Base-by-base conservation (phyloP, 371 early-diverging fungal species). In the Blakeslea trispora region DNA sequence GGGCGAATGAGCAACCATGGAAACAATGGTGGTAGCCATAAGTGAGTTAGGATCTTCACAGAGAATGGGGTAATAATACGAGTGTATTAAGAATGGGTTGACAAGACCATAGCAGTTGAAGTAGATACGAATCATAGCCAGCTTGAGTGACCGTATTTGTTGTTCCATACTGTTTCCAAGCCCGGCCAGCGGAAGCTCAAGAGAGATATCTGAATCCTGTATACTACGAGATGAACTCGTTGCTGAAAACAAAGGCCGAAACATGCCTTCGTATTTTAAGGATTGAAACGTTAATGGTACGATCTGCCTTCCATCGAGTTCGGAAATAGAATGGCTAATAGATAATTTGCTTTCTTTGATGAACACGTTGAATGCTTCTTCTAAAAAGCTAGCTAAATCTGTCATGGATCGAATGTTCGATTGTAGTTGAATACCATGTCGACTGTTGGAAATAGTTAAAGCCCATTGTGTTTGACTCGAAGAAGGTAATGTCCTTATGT, bases 41-140 rank as follows among this genome's bases (percentile, higher is more conserved):
- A 68, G 60, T 23, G 48, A 57, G 37, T 64, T 50, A 2, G 60
- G 66, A 11, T 59, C 44, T 2, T 14, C 14, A 1, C 42, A 34
- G 1, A 75, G 44, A 21, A 59, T 44, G 0, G 56, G 63, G 5
- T 57, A 57, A n/a, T 60, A 67, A 32, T 64, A 59, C 0, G 57
- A 45, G 23, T 50, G 61, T 13, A 63, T 60, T 10, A 75, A 46
- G 3, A 71, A 45, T 1, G 75, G 72, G 13, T 55, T 31, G 1
- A 52, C 43, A 5, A 47, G 28, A 8, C 54, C 53, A 31, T 44
- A 31, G 42, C 75, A 75, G 1, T 45, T 11, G 19, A 75, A 71
- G 31, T 63, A 75, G 4, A 44, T 47, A 17, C 64, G 52, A 10
- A 68, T 50, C 28, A 71, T 37, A 7, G 43, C 6, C 6, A 31